A percentile compares a stretch with the other conserved stretches of the same genome.
phyloP scores from a whole-genome alignment of 176 grass and related monocot genomes.

The Avena sativa region DNA sequence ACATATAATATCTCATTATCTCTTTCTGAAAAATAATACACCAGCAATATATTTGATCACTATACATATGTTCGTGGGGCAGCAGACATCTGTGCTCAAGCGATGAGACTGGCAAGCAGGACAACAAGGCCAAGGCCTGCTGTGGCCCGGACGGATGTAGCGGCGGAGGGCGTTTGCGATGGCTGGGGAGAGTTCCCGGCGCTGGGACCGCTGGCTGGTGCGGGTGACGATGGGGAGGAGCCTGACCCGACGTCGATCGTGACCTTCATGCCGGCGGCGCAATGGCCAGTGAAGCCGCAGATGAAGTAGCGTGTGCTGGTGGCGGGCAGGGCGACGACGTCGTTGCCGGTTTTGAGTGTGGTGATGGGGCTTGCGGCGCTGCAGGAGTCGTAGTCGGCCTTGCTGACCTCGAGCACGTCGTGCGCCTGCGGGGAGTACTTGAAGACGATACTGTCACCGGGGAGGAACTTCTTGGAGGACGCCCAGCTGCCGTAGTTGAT shows the following conservation, averaged over 20 bases:
- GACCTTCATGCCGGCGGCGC: slow-evolving; percentile 56
- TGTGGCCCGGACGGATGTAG: not conserved
- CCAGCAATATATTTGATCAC: not conserved
- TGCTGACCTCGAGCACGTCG: slow-evolving; percentile 62
- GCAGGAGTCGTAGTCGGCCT: slow-evolving; percentile 55
- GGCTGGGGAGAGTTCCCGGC: not conserved
- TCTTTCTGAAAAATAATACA: not conserved
- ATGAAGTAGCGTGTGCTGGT: slow-evolving; percentile 61
- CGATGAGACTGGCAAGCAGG: not conserved
- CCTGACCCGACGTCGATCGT: slow-evolving; percentile 33
- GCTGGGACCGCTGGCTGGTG: slow-evolving; percentile 1
- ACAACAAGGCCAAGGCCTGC: not conserved
- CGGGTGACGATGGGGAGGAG: not conserved
- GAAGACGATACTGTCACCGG: slow-evolving; percentile 59
- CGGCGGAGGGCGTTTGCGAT: not conserved
- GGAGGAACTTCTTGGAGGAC: slow-evolving; percentile 47
- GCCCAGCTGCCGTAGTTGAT: slow-evolving; percentile 59
- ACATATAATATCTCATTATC: not conserved
- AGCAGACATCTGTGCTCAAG: not conserved
- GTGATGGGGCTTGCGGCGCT: slow-evolving; percentile 12
- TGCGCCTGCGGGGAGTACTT: slow-evolving; percentile 20
- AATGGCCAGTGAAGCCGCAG: slow-evolving; percentile 53
- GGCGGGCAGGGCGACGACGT: slow-evolving; percentile 31
- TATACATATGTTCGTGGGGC: not conserved
- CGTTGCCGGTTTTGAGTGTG: slow-evolving; percentile 41